A percentile compares a stretch with the other conserved stretches of the same genome.
Evolutionary conservation across 441 rosid genomes (phyloP).

Genomic region (Metrosideros polymorpha): DNA sequence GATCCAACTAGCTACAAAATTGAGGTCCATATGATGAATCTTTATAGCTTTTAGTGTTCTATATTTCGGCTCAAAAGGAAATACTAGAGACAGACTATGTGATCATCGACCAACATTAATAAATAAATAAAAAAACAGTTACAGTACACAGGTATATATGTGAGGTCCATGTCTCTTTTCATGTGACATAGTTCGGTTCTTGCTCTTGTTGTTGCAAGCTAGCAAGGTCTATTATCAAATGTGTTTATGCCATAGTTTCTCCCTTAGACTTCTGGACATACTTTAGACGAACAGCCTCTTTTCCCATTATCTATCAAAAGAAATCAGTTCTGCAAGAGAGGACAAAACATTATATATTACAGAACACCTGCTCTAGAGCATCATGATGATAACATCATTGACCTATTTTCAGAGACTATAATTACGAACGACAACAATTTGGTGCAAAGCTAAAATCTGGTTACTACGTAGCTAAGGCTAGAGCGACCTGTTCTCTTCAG

Average conservation of each 20-base stretch:
- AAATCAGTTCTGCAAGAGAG: neutral
- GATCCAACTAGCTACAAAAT: neutral
- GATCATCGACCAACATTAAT: too few relatives aligned
- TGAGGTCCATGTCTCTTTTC: neutral
- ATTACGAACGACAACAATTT: neutral
- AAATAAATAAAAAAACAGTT: too few relatives aligned
- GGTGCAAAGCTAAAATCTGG: neutral
- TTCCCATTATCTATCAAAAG: neutral
- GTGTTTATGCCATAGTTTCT: neutral
- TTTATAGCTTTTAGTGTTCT: neutral
- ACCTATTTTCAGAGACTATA: neutral
- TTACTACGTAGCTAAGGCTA: neutral
- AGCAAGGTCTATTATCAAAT: neutral
- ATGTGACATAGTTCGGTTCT: neutral
- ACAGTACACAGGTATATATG: neutral
- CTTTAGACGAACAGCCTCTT: neutral
- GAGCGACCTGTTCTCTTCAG: slow-evolving; percentile 42
- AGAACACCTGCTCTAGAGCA: neutral
- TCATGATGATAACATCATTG: neutral
- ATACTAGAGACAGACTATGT: neutral
- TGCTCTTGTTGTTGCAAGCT: neutral
- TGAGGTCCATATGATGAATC: neutral
- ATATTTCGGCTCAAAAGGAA: neutral
- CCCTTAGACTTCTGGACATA: neutral
- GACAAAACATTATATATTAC: neutral